phyloP scores from a whole-genome alignment of 2,329 filamentous ascomycete species.

The Elsinoe australis region DNA sequence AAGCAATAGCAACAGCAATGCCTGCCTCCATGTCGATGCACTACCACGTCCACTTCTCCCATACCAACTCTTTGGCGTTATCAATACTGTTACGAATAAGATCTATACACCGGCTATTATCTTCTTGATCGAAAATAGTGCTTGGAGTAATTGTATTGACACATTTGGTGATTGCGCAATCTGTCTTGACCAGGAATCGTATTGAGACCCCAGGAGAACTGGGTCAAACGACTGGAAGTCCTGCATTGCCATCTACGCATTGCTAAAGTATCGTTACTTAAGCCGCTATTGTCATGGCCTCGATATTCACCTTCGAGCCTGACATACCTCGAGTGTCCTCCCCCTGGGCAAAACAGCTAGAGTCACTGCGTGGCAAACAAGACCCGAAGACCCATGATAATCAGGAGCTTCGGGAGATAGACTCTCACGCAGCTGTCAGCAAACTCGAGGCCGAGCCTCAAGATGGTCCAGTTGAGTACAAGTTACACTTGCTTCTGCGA shows the following conservation, averaged over 20 bases:
- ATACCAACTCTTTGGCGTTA: constrained; percentile 46
- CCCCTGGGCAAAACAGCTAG: constrained; percentile 58
- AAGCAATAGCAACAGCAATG: constrained; percentile 39
- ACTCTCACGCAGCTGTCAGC: constrained; percentile 45
- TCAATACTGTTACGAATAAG: constrained; percentile 17
- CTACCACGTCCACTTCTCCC: constrained; percentile 43
- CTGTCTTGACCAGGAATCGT: too few relatives aligned
- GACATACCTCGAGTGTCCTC: constrained; percentile 82
- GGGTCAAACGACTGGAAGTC: too few relatives aligned
- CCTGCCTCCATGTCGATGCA: constrained; percentile 40
- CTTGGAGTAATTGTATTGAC: too few relatives aligned
- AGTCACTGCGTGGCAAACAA: constrained; percentile 6
- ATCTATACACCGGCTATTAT: background rate
- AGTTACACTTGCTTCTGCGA: constrained; percentile 79
- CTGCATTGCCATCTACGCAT: too few relatives aligned
- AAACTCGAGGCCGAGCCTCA: constrained; percentile 86
- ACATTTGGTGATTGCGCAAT: too few relatives aligned
- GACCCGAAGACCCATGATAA: background rate
- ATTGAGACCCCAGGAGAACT: too few relatives aligned
- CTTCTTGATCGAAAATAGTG: background rate
- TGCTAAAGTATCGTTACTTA: too few relatives aligned
- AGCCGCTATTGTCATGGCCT: too few relatives aligned
- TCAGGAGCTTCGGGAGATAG: constrained; percentile 12
- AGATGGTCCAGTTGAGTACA: constrained; percentile 92
- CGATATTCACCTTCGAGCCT: constrained; percentile 90